A percentile compares a stretch with the other conserved stretches of the same genome.
Evolutionary conservation across 345 rosid species (phyloP).

Genomic region (Anacardium occidentale): DNA sequence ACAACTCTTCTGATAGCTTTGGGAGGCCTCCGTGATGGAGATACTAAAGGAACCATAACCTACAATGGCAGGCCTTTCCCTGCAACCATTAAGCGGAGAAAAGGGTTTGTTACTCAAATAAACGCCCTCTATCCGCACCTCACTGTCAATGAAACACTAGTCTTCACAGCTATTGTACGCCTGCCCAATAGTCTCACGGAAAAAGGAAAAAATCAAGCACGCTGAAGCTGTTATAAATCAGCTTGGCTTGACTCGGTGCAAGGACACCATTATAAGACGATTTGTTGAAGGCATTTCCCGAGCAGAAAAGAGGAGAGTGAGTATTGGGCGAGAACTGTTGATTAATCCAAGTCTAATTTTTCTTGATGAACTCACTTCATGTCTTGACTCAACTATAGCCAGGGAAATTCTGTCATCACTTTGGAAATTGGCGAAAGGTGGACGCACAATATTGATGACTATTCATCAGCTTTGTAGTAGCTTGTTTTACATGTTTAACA

Average conservation of each 20-base stretch:
- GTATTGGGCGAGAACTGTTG: conserved; percentile 59
- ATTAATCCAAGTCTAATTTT: conserved; percentile 54
- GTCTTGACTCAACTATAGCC: conserved; percentile 60
- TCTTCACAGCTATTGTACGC: conserved; percentile 53
- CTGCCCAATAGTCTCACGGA: conserved; percentile 33
- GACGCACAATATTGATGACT: conserved; percentile 51
- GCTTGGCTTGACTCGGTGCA: conserved; percentile 50
- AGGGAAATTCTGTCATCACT: conserved; percentile 45
- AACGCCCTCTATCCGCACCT: conserved; percentile 52
- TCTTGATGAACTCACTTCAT: conserved; percentile 60
- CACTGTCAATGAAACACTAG: conserved; percentile 54
- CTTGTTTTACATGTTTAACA: conserved; percentile 58
- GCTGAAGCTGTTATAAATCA: conserved; percentile 48
- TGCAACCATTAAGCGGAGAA: conserved; percentile 35
- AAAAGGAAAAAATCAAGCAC: conserved; percentile 36
- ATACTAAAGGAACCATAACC: conserved; percentile 32
- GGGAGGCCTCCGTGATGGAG: conserved; percentile 44
- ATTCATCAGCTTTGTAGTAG: conserved; percentile 65
- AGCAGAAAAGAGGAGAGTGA: conserved; percentile 58
- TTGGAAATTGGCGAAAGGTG: conserved; percentile 44
- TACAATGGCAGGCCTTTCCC: conserved; percentile 48
- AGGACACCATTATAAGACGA: conserved; percentile 35
- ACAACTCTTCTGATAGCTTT: conserved; percentile 52
- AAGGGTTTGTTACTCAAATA: conserved; percentile 52
- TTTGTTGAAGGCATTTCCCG: conserved; percentile 51